Evolutionary conservation across 805 yeast species (phyloP).

Genomic region (Ogataea angusta): DNA sequence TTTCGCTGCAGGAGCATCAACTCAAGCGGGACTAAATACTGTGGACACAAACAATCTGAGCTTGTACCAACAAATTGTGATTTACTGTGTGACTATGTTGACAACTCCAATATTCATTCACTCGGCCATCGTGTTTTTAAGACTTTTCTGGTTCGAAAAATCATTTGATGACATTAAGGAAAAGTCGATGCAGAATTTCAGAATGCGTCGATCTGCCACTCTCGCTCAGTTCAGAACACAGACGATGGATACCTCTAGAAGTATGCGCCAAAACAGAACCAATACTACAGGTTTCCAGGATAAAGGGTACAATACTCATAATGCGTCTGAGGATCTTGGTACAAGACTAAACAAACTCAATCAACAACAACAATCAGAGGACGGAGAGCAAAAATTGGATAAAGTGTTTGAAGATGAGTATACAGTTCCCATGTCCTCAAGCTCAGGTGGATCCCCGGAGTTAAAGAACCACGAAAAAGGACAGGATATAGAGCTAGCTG

Average conservation of each 20-base stretch:
- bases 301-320: slow-evolving; percentile 25
- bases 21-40: slow-evolving; percentile 92
- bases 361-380: slow-evolving; percentile 4
- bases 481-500: slow-evolving; percentile 11
- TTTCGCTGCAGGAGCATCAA: slow-evolving; percentile 69
- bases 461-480: slow-evolving; percentile 2
- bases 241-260: slow-evolving; percentile 25
- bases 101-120: slow-evolving; percentile 91
- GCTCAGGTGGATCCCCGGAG: slow-evolving; percentile 21
- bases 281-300: slow-evolving; percentile 3
- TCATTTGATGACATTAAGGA: slow-evolving; percentile 78
- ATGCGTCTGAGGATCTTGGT: slow-evolving; percentile 32
- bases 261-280: slow-evolving; percentile 7
- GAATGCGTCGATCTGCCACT: slow-evolving; percentile 79
- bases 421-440: slow-evolving; percentile 16
- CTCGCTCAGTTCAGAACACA: slow-evolving; percentile 46
- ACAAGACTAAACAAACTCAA: slow-evolving; percentile 22
- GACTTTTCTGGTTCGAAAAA: slow-evolving; percentile 87
- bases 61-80: slow-evolving; percentile 75
- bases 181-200: slow-evolving; percentile 72
- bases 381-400: slow-evolving; percentile 16
- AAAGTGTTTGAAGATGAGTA: slow-evolving; percentile 19
- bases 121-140: slow-evolving; percentile 66
- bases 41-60: slow-evolving; percentile 60
- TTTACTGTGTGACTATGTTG: slow-evolving; percentile 59